Conservation (phyloP, 768 basidiomycete species). For the Vishniacozyma victoriae region DNA sequence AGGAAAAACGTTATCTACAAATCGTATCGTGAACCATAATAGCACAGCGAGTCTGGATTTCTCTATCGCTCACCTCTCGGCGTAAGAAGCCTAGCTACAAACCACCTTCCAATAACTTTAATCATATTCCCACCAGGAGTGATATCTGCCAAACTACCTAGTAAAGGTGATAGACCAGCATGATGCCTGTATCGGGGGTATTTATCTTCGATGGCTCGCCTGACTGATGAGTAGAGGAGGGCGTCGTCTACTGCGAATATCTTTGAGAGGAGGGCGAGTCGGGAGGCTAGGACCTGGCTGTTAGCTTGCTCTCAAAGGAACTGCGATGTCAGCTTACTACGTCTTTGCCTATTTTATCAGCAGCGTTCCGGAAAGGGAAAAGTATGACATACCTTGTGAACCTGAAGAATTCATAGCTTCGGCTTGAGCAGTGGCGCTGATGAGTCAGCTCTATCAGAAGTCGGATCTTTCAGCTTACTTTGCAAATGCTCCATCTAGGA, state of each 20-base stretch:
- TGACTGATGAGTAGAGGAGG: conserved; percentile 31
- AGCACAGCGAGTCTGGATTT: neutral
- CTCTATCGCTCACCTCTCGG: conserved; percentile 1
- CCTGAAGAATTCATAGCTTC: too few species aligned
- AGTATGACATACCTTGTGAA: too few species aligned
- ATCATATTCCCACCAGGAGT: conserved; percentile 13
- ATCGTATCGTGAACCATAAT: neutral
- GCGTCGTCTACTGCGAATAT: conserved; percentile 37
- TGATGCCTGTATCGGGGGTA: conserved; percentile 26
- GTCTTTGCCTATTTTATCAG: neutral
- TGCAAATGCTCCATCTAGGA: neutral
- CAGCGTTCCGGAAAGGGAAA: too few species aligned
- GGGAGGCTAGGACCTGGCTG: conserved; percentile 6
- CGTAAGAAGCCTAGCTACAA: conserved; percentile 20
- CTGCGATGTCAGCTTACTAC: too few species aligned
- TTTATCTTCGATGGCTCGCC: conserved; percentile 31
- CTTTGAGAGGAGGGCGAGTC: conserved; percentile 11
- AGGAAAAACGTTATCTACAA: too few species aligned
- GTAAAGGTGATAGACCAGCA: conserved; percentile 21
- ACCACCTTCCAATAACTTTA: conserved; percentile 16
- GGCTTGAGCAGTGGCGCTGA: too few species aligned
- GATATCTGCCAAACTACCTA: conserved; percentile 11
- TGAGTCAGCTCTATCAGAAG: too few species aligned
- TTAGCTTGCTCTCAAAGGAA: neutral
- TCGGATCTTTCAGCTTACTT: too few species aligned